These are phyloP conservation scores for Talaromyces ruber DNA, from an alignment of 495 filamentous ascomycete genomes.

Conservation along the genomic window DNA sequence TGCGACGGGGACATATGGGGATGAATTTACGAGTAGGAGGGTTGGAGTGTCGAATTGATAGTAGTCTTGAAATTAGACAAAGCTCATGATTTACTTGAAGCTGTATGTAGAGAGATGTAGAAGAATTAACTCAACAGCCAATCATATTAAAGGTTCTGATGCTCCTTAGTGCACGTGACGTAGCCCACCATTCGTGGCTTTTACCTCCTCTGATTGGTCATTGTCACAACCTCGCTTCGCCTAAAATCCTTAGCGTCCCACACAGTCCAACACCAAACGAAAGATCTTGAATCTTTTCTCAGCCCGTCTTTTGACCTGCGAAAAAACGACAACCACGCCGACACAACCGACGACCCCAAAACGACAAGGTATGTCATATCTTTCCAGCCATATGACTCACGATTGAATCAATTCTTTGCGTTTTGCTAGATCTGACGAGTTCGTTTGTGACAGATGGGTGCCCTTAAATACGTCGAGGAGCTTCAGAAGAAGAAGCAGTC, in stretches of 20 bases:
- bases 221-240: conserved; percentile 17
- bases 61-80: too few relatives aligned
- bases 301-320: not conserved
- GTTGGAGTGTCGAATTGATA: not conserved
- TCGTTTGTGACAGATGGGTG: conserved; percentile 57
- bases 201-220: not conserved
- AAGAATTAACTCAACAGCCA: not conserved
- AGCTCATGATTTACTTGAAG: not conserved
- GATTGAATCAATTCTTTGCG: not conserved
- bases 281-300: conserved; percentile 25
- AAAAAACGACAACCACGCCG: conserved; percentile 30
- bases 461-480: conserved; percentile 99
- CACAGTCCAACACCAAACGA: conserved; percentile 28
- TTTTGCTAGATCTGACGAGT: not conserved
- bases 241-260: conserved; percentile 40
- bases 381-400: not conserved
- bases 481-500: conserved; percentile 99
- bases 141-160: not conserved
- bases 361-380: conserved; percentile 39
- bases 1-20: conserved; percentile 1
- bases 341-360: conserved; percentile 42
- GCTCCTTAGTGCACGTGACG: not conserved
- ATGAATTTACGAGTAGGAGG: not conserved
- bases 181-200: not conserved
- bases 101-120: not conserved